Conservation (phyloP, 139 green algal genomes). For the Eudorina sp. region DNA sequence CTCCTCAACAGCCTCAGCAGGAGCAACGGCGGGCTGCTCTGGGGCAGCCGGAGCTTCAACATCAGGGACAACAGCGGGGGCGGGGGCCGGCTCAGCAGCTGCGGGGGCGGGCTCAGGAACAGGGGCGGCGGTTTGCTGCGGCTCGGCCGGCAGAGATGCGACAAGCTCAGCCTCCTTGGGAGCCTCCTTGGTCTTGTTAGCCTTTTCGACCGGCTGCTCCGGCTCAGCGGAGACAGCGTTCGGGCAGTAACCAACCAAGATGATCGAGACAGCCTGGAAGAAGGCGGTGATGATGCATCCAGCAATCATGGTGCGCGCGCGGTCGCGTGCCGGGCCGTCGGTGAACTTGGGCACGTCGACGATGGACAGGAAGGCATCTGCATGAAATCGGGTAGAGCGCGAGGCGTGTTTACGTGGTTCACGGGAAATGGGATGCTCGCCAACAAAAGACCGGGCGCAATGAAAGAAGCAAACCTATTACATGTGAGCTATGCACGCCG, state of each 20-base stretch:
- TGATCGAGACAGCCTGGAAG: slow-evolving; percentile 17
- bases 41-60: background rate
- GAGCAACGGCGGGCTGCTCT: background rate
- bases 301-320: slow-evolving; percentile 15
- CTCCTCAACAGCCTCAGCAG: background rate
- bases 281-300: slow-evolving; percentile 26
- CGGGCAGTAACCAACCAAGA: background rate
- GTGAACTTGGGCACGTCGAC: background rate
- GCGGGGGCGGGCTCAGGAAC: background rate
- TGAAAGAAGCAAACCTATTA: too few species aligned
- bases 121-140: background rate
- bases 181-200: background rate
- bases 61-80: background rate
- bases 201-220: background rate
- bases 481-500: too few species aligned
- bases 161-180: background rate
- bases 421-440: too few species aligned
- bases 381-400: too few species aligned
- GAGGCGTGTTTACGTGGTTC: too few species aligned
- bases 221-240: background rate
- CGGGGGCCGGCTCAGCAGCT: background rate
- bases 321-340: background rate
- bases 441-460: too few species aligned
- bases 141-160: too few species aligned
- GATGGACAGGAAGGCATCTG: slow-evolving; percentile 9